A percentile compares a stretch with the other conserved stretches of the same genome.
Evolutionary conservation across 305 asterid species (phyloP).

Genomic region (Fraxinus floribunda): DNA sequence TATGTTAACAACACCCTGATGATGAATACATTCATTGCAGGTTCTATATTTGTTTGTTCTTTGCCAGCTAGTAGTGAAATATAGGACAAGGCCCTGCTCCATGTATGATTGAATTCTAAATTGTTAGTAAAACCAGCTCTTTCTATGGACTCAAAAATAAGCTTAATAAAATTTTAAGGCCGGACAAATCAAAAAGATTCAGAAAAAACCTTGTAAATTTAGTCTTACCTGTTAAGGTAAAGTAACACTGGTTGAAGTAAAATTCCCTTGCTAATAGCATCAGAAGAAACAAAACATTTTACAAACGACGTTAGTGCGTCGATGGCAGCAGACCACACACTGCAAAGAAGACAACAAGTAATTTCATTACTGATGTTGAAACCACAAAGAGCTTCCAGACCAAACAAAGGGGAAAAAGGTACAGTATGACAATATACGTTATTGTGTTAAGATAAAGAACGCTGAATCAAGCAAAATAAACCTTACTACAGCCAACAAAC

Average conservation of each 20-base stretch:
- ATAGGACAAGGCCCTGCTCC: constrained; percentile 75
- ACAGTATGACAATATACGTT: constrained; percentile 4
- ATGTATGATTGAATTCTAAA: constrained; percentile 16
- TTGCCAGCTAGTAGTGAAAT: constrained; percentile 61
- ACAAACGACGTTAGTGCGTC: constrained; percentile 83
- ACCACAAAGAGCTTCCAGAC: constrained; percentile 8
- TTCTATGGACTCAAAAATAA: constrained; percentile 14
- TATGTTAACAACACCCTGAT: constrained; percentile 70
- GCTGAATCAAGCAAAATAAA: constrained; percentile 8
- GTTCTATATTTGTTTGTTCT: constrained; percentile 61
- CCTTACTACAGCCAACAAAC: constrained; percentile 14
- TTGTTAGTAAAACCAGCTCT: constrained; percentile 28
- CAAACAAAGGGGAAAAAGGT: neutral
- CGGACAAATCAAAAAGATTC: constrained; percentile 3
- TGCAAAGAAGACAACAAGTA: constrained; percentile 39
- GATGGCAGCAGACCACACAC: constrained; percentile 95
- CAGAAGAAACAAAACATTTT: constrained; percentile 79
- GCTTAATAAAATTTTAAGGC: constrained; percentile 7
- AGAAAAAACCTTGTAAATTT: constrained; percentile 8
- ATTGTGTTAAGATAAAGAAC: constrained; percentile 8
- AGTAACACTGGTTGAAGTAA: constrained; percentile 90
- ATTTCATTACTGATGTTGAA: constrained; percentile 18
- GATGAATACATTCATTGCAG: constrained; percentile 62
- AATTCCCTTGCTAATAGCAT: constrained; percentile 66
- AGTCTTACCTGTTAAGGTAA: constrained; percentile 75